Conservation (phyloP, 1,284 basidiomycete genomes). For the Malassezia equina region DNA sequence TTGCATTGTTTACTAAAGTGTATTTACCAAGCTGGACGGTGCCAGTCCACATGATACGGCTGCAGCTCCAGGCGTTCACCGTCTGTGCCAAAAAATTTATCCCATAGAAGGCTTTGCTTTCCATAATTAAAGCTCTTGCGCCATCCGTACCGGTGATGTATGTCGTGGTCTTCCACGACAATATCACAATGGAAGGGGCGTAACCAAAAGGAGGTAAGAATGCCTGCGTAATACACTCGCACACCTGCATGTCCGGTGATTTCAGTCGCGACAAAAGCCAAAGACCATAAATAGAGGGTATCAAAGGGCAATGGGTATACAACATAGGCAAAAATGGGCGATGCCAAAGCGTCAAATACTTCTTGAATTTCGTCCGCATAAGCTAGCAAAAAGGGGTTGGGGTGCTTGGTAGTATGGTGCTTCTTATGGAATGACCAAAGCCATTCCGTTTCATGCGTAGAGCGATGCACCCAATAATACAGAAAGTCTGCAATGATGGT, state of each 20-base stretch:
- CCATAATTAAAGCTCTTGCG: slow-evolving; percentile 32
- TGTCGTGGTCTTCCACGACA: slow-evolving; percentile 43
- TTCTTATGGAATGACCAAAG: slow-evolving; percentile 27
- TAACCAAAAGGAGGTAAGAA: slow-evolving; percentile 23
- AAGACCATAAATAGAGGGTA: slow-evolving; percentile 20
- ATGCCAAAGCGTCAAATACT: slow-evolving; percentile 29
- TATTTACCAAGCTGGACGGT: not conserved
- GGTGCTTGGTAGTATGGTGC: slow-evolving; percentile 38
- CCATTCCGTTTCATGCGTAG: slow-evolving; percentile 28
- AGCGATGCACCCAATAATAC: slow-evolving; percentile 38
- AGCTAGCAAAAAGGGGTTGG: slow-evolving; percentile 23
- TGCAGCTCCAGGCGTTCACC: slow-evolving; percentile 30
- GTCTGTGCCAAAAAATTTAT: slow-evolving; percentile 35
- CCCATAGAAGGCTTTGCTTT: slow-evolving; percentile 43
- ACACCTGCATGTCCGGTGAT: slow-evolving; percentile 35
- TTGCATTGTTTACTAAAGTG: not conserved
- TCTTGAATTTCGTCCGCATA: slow-evolving; percentile 39
- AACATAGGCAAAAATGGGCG: slow-evolving; percentile 28
- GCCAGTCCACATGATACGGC: slow-evolving; percentile 21
- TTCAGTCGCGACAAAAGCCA: slow-evolving; percentile 27
- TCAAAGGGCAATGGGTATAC: slow-evolving; percentile 24
- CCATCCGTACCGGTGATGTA: slow-evolving; percentile 44
- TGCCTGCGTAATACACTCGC: slow-evolving; percentile 25
- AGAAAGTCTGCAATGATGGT: slow-evolving; percentile 24
- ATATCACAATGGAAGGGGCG: slow-evolving; percentile 28